Percentiles rank a stretch among this genome's conserved stretches.
Conservation (phyloP, 345 rosid genomes). For the Tarenaya hassleriana region DNA sequence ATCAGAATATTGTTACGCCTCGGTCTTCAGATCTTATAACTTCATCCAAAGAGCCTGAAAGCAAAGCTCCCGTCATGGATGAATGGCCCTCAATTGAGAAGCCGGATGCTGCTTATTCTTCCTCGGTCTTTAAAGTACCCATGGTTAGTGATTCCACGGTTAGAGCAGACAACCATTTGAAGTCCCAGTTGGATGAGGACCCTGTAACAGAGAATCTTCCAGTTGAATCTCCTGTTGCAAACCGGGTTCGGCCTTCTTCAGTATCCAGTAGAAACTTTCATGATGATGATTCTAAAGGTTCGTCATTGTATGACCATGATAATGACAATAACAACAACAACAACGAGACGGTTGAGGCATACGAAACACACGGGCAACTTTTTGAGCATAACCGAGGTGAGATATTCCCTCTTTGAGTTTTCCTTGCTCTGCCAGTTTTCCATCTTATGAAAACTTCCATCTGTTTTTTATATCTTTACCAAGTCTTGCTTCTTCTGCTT, state of each 20-base stretch:
- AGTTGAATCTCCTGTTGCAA: slow-evolving; percentile 30
- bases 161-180: slow-evolving; percentile 37
- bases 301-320: slow-evolving; percentile 43
- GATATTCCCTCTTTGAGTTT: neutral
- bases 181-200: slow-evolving; percentile 39
- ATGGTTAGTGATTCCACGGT: slow-evolving; percentile 46
- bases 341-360: too few relatives aligned
- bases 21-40: slow-evolving; percentile 13
- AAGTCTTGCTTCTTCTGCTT: too few relatives aligned
- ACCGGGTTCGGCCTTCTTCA: slow-evolving; percentile 41
- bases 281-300: slow-evolving; percentile 47
- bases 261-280: slow-evolving; percentile 46
- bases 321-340: slow-evolving; percentile 34
- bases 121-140: slow-evolving; percentile 43
- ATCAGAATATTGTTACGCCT: slow-evolving; percentile 15
- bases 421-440: neutral
- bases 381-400: slow-evolving; percentile 60
- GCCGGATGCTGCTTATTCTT: slow-evolving; percentile 34
- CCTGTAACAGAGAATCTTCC: slow-evolving; percentile 37
- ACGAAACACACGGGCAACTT: slow-evolving; percentile 38
- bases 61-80: slow-evolving; percentile 33
- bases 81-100: slow-evolving; percentile 54
- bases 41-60: slow-evolving; percentile 6
- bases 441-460: neutral
- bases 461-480: too few relatives aligned